Conservation (phyloP, 2,329 filamentous ascomycete species). For the Fusarium ramigenum region DNA sequence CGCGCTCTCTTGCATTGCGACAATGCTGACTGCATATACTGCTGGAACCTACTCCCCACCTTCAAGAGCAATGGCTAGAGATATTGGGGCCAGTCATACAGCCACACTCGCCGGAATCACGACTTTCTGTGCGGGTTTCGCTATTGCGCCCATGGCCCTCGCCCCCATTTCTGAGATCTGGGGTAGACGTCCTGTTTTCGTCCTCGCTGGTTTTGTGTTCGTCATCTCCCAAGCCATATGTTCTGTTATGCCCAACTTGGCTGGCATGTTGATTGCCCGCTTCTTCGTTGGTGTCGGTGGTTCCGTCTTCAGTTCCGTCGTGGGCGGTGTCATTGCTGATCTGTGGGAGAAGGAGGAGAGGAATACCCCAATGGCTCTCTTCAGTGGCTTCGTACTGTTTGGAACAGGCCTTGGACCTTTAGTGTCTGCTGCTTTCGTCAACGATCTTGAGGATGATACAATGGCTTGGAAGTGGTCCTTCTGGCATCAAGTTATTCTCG, state of each 20-base stretch:
- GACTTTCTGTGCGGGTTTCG: constrained; percentile 83
- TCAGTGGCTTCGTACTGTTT: constrained; percentile 79
- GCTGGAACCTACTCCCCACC: constrained; percentile 84
- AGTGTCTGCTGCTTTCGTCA: constrained; percentile 73
- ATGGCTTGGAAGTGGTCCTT: constrained; percentile 86
- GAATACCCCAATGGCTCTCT: constrained; percentile 91
- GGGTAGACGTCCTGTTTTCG: constrained; percentile 84
- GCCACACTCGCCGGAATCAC: constrained; percentile 81
- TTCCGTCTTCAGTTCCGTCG: constrained; percentile 85
- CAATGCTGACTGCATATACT: constrained; percentile 80
- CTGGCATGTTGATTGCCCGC: constrained; percentile 78
- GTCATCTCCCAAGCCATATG: constrained; percentile 77
- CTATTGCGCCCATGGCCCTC: constrained; percentile 83
- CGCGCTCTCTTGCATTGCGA: constrained; percentile 78
- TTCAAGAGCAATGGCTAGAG: constrained; percentile 68
- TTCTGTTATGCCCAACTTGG: constrained; percentile 73
- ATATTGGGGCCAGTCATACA: constrained; percentile 72
- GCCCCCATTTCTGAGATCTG: constrained; percentile 91
- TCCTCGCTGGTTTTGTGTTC: constrained; percentile 76
- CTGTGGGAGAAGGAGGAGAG: constrained; percentile 81
- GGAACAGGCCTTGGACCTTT: constrained; percentile 85
- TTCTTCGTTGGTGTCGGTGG: constrained; percentile 82
- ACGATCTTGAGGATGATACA: constrained; percentile 59
- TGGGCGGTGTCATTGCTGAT: constrained; percentile 91
- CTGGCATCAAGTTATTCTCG: constrained; percentile 81